Percentiles rank a stretch among this genome's conserved stretches.
Evolutionary conservation across 2,329 filamentous ascomycete genomes (phyloP).

Genomic region (Tolypocladium pustulatum): DNA sequence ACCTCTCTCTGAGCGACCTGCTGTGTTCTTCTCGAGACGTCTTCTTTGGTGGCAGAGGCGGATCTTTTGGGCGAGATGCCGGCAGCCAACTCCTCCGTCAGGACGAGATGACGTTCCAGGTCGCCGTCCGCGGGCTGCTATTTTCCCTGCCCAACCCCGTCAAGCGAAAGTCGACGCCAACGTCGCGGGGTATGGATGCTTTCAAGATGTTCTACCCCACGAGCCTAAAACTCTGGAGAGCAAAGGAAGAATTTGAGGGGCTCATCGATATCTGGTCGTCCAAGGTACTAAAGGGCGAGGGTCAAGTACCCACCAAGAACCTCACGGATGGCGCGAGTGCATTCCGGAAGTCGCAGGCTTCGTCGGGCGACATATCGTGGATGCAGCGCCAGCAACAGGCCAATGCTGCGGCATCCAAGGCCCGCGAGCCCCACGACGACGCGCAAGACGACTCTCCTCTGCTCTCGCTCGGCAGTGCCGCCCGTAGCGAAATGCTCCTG

Average conservation of each 20-base stretch:
- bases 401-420: conserved; percentile 6
- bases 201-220: conserved; percentile 90
- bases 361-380: conserved; percentile 18
- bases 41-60: conserved; percentile 53
- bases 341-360: conserved; percentile 33
- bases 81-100: conserved; percentile 71
- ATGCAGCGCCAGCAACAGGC: conserved; percentile 22
- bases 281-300: conserved; percentile 46
- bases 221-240: conserved; percentile 72
- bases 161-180: conserved; percentile 47
- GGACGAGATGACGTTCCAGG: conserved; percentile 89
- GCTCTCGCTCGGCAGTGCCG: conserved; percentile 52
- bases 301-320: conserved; percentile 21
- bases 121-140: conserved; percentile 75
- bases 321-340: conserved; percentile 35
- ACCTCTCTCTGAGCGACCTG: conserved; percentile 79
- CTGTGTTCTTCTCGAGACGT: conserved; percentile 63
- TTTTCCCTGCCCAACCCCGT: conserved; percentile 82
- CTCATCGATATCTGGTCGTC: conserved; percentile 60
- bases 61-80: conserved; percentile 41
- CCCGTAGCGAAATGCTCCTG: conserved; percentile 64
- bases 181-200: conserved; percentile 44
- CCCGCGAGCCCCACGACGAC: conserved; percentile 7
- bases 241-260: conserved; percentile 70
- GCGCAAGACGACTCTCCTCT: conserved; percentile 24